A percentile compares a stretch with the other conserved stretches of the same genome.
phyloP scores from a whole-genome alignment of 179 eudicot species.

The Camellia oleifera region DNA sequence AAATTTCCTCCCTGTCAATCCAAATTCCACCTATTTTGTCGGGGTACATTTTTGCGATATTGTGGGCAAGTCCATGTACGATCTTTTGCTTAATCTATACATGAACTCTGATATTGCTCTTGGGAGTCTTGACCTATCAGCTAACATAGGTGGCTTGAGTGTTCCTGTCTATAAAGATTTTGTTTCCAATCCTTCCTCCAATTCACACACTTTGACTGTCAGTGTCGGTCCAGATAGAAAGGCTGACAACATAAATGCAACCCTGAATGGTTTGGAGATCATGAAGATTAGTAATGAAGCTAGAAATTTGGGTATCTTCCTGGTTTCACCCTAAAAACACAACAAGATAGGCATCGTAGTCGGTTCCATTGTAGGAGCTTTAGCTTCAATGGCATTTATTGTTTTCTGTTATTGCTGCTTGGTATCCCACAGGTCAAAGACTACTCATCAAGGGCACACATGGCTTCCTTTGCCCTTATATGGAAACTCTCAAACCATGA shows the following conservation, averaged over 20 bases:
- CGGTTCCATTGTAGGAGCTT: too few relatives aligned
- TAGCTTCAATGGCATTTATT: too few relatives aligned
- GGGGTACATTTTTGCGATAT: constrained; percentile 71
- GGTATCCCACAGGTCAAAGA: too few relatives aligned
- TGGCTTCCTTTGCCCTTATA: too few relatives aligned
- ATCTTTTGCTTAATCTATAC: constrained; percentile 57
- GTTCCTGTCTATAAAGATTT: constrained; percentile 39
- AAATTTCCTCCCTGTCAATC: constrained; percentile 42
- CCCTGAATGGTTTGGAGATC: constrained; percentile 68
- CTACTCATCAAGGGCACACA: too few relatives aligned
- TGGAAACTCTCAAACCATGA: too few relatives aligned
- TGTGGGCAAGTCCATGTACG: constrained; percentile 42
- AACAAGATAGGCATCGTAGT: too few relatives aligned
- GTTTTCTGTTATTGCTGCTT: too few relatives aligned
- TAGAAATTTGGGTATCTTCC: constrained; percentile 39
- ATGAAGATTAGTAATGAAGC: constrained; percentile 72
- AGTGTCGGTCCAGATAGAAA: too few relatives aligned
- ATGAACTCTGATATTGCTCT: constrained; percentile 48
- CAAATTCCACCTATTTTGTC: constrained; percentile 50
- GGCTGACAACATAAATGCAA: constrained; percentile 29
- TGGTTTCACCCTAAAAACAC: too few relatives aligned
- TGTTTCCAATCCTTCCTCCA: too few relatives aligned
- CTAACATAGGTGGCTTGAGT: constrained; percentile 39
- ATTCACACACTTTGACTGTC: too few relatives aligned
- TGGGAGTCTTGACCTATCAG: constrained; percentile 48